Evolutionary conservation across 306 rosid genomes (phyloP).

Genomic region (Calophaca sinica): DNA sequence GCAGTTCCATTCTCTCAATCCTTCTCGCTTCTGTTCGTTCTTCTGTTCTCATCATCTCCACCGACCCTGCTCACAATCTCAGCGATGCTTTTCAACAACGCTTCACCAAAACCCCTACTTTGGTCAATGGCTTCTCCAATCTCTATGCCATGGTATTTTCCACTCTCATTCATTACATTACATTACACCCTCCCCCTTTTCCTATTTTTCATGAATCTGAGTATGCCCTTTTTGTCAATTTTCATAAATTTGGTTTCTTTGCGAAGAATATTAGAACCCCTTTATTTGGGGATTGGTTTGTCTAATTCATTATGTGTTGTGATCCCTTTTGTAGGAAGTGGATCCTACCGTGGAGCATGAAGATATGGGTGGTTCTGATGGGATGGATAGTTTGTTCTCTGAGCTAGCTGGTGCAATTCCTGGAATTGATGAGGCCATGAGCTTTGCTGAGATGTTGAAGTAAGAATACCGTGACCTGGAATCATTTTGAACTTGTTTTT

Average conservation of each 20-base stretch:
- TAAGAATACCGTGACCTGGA: constrained; percentile 46
- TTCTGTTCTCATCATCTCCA: constrained; percentile 94
- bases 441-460: constrained; percentile 99
- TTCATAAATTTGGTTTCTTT: not conserved
- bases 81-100: constrained; percentile 98
- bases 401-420: constrained; percentile 97
- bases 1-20: constrained; percentile 89
- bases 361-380: constrained; percentile 65
- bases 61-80: constrained; percentile 99
- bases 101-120: constrained; percentile 85
- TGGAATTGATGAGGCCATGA: constrained; percentile 99
- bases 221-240: constrained; percentile 18
- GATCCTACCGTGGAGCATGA: constrained; percentile 93
- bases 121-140: constrained; percentile 92
- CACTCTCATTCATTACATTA: not conserved
- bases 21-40: constrained; percentile 80
- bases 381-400: constrained; percentile 81
- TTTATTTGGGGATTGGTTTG: not conserved
- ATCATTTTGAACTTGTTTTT: constrained; percentile 10
- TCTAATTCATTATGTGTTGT: not conserved
- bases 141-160: constrained; percentile 84
- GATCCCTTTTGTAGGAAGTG: constrained; percentile 74
- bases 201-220: constrained; percentile 10
- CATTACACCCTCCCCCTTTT: not conserved
- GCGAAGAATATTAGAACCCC: constrained; percentile 36